These are phyloP conservation scores for Gardenia jasminoides DNA, from an alignment of 257 asterid genomes.

Conservation along the genomic window DNA sequence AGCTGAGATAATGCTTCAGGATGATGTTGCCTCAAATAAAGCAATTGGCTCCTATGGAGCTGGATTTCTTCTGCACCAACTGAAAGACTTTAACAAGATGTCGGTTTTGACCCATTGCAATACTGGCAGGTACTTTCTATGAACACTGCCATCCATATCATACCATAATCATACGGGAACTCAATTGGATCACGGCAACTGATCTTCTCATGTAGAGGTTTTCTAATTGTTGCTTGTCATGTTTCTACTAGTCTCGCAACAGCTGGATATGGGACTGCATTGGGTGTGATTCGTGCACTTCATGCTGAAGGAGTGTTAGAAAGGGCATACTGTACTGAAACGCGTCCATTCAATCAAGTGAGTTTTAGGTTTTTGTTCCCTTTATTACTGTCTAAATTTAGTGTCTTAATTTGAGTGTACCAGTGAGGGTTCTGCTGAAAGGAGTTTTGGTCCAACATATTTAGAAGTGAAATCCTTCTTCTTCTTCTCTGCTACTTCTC, in stretches of 20 bases:
- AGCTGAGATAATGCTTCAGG: slow-evolving; percentile 83
- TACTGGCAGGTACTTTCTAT: slow-evolving; percentile 74
- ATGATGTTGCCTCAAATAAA: slow-evolving; percentile 87
- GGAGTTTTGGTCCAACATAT: background rate
- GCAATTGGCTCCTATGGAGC: slow-evolving; percentile 88
- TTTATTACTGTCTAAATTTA: background rate
- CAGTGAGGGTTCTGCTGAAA: too few species aligned
- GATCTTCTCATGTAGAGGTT: slow-evolving; percentile 11
- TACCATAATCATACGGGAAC: background rate
- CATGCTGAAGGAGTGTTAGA: slow-evolving; percentile 64
- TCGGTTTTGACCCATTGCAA: slow-evolving; percentile 94
- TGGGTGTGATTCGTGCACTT: slow-evolving; percentile 92
- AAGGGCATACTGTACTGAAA: slow-evolving; percentile 93
- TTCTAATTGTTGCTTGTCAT: slow-evolving; percentile 23
- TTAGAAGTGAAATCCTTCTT: too few species aligned
- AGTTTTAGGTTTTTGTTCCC: slow-evolving; percentile 13
- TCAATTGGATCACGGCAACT: slow-evolving; percentile 23
- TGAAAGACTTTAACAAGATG: slow-evolving; percentile 37
- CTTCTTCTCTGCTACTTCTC: background rate
- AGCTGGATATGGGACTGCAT: slow-evolving; percentile 99
- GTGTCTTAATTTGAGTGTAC: background rate
- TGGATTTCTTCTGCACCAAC: slow-evolving; percentile 48
- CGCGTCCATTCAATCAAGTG: slow-evolving; percentile 97
- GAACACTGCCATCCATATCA: background rate
- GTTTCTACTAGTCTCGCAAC: slow-evolving; percentile 70